Percentiles rank a stretch among this genome's conserved stretches.
Conservation (phyloP, 2,329 filamentous ascomycete genomes). For the Exophiala sideris region DNA sequence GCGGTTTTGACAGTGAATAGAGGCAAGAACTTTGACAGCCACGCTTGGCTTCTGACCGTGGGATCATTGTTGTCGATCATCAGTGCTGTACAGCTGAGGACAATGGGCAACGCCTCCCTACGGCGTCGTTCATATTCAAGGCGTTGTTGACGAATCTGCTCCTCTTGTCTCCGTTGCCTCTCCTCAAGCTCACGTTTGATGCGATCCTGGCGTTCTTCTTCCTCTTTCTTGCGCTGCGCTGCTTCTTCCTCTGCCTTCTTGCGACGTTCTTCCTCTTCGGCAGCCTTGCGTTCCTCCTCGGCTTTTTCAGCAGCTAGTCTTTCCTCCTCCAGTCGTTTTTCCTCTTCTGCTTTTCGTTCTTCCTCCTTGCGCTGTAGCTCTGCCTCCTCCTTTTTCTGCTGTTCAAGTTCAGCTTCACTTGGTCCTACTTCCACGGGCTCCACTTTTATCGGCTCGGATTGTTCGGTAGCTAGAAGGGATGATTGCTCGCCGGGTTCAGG, state of each 20-base stretch:
- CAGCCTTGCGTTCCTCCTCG: conserved; percentile 39
- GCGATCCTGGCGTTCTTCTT: conserved; percentile 45
- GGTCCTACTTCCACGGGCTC: conserved; percentile 23
- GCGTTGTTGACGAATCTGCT: conserved; percentile 38
- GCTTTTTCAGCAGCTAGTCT: conserved; percentile 30
- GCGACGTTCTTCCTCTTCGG: conserved; percentile 33
- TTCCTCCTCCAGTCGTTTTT: conserved; percentile 22
- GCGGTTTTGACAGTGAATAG: conserved; percentile 43
- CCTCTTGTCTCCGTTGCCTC: conserved; percentile 41
- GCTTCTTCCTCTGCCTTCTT: conserved; percentile 43
- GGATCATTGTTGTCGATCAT: conserved; percentile 44
- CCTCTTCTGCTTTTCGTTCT: conserved; percentile 21
- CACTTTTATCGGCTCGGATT: conserved; percentile 24
- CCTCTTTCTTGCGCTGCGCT: conserved; percentile 40
- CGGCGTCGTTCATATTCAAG: conserved; percentile 46
- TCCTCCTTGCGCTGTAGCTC: conserved; percentile 13
- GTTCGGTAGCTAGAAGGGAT: conserved; percentile 27
- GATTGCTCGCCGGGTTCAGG: not conserved
- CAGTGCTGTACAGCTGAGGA: conserved; percentile 44
- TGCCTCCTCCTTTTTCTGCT: conserved; percentile 19
- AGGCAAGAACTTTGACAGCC: conserved; percentile 47
- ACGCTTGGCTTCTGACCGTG: conserved; percentile 40
- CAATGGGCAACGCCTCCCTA: conserved; percentile 44
- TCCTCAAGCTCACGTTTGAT: conserved; percentile 35
- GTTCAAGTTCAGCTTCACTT: conserved; percentile 14